Evolutionary conservation across 108 stramenopile species (phyloP), one percentile per base, ranked within the genome.

Genomic region (Nitzschia inconspicua): DNA sequence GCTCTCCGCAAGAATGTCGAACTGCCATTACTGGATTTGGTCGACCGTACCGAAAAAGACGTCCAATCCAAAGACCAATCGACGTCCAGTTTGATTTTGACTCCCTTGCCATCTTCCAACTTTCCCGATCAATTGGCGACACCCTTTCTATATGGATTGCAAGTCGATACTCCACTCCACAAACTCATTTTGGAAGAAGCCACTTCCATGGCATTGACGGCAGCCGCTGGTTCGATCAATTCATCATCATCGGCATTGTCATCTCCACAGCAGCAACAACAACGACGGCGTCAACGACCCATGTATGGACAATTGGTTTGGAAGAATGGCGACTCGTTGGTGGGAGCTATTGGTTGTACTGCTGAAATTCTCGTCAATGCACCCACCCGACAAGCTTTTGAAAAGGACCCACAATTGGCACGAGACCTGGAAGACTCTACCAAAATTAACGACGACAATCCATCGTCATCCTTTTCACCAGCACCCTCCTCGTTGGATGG

Each of bases 271-370:
- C n/a, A n/a, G n/a, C n/a, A n/a, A n/a, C n/a, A n/a, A n/a, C n/a
- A n/a, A n/a, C n/a, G n/a, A n/a, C n/a, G n/a, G n/a, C n/a, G n/a
- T n/a, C n/a, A n/a, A n/a, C 40, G 40, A 20, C 60, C 56, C 19
- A 42, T 66, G 19, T 91, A 81, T 58, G 89, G 89, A 1, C 86
- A 86, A 42, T 26, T 92, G 31, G 87, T 83, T 3, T 78, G 53
- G 63, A 85, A 71, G 59, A 19, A 29, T 39, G 13, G 2, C n/a
- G 41, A 69, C 37, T 42, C 58, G 14, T 66, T 84, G 46, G 68
- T 82, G 19, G 90, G 90, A 11, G 82, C 84, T 8, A 81, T 92
- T 71, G 90, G 90, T 20, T 92, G 90, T 56, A 75, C 79, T 0
- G 75, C 69, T 23, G 79, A 91, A 47, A 75, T 91, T 48, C 55